A percentile compares a stretch with the other conserved stretches of the same genome.
phyloP scores from a whole-genome alignment of 495 filamentous ascomycete genomes.

The Articulospora tetracladia region DNA sequence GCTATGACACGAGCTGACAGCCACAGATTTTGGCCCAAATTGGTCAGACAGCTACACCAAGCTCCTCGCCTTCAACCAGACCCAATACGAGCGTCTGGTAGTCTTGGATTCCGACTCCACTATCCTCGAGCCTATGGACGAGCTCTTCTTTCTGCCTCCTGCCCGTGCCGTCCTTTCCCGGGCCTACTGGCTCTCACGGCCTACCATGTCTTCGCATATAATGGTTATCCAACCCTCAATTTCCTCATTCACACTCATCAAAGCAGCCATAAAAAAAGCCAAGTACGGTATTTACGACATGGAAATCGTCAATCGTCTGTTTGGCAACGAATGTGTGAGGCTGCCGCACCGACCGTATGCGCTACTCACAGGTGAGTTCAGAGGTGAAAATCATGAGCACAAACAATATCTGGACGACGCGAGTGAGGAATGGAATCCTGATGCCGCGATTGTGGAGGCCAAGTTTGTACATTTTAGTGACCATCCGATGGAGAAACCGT shows the following conservation, averaged over 20 bases:
- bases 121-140: slow-evolving; percentile 63
- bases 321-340: slow-evolving; percentile 60
- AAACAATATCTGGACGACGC: background rate
- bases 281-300: slow-evolving; percentile 56
- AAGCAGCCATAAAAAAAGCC: slow-evolving; percentile 40
- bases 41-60: slow-evolving; percentile 68
- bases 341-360: slow-evolving; percentile 74
- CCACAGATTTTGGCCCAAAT: background rate
- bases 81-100: slow-evolving; percentile 63
- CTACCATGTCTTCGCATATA: slow-evolving; percentile 56
- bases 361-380: slow-evolving; percentile 69
- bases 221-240: slow-evolving; percentile 62
- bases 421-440: slow-evolving; percentile 59
- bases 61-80: slow-evolving; percentile 66
- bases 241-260: slow-evolving; percentile 47
- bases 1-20: background rate
- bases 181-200: slow-evolving; percentile 65
- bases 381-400: slow-evolving; percentile 34
- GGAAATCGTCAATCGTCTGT: slow-evolving; percentile 73
- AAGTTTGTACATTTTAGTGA: slow-evolving; percentile 81
- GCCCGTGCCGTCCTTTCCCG: slow-evolving; percentile 60
- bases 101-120: slow-evolving; percentile 67
- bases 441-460: slow-evolving; percentile 57
- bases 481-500: slow-evolving; percentile 78
- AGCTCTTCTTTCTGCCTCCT: slow-evolving; percentile 67